Conservation (phyloP, 768 basidiomycete species). For the Hypsizygus marmoreus region DNA sequence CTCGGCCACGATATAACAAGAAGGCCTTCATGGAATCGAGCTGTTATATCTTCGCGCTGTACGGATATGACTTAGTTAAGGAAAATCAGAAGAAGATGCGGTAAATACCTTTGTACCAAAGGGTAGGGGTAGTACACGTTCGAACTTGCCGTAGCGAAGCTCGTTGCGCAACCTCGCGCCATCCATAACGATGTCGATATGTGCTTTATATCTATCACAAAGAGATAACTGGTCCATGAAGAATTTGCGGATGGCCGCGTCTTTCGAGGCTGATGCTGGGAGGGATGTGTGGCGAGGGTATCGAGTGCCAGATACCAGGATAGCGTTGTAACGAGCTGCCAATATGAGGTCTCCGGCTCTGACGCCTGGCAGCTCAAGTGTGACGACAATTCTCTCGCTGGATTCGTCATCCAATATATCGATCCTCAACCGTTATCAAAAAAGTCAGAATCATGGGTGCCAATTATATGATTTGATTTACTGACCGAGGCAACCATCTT, state of each 20-base stretch:
- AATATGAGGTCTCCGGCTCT: conserved; percentile 35
- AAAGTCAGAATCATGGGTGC: neutral
- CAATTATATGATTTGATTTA: neutral
- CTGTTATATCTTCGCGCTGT: conserved; percentile 39
- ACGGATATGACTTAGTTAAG: conserved; percentile 9
- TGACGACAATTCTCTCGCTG: conserved; percentile 31
- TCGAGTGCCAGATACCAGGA: conserved; percentile 38
- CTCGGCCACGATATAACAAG: conserved; percentile 47
- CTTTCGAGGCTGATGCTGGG: no score
- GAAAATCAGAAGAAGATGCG: no score
- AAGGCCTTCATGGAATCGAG: conserved; percentile 40
- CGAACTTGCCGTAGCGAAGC: conserved; percentile 46
- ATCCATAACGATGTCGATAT: no score
- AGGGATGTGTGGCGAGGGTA: conserved; percentile 21
- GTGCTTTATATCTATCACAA: no score
- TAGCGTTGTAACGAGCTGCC: conserved; percentile 31
- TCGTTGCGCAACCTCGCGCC: conserved; percentile 31
- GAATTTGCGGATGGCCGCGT: no score
- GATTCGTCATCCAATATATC: conserved; percentile 43
- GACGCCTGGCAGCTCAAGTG: conserved; percentile 50
- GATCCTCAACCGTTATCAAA: conserved; percentile 32
- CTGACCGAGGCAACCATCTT: conserved; percentile 25
- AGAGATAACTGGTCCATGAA: no score
- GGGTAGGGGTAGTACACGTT: conserved; percentile 38
- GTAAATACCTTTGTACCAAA: conserved; percentile 36